Evolutionary conservation across 352 stramenopile species (phyloP).

Genomic region (Phytophthora europaea): DNA sequence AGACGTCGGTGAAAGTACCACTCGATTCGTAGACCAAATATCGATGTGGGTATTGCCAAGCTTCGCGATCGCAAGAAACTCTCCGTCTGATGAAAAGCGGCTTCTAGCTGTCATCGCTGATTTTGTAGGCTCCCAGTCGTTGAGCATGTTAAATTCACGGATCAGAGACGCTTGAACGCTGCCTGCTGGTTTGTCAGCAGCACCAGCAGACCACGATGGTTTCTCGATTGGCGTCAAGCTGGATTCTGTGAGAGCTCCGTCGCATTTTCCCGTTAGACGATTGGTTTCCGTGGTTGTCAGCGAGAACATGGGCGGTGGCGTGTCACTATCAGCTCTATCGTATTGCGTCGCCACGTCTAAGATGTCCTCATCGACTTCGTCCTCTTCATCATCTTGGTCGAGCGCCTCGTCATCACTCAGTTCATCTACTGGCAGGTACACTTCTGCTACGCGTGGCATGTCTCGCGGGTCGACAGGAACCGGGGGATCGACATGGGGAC

Average conservation of each 20-base stretch:
- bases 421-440: constrained; percentile 42
- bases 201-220: constrained; percentile 20
- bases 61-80: constrained; percentile 50
- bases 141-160: constrained; percentile 51
- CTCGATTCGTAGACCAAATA: constrained; percentile 53
- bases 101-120: constrained; percentile 44
- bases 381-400: constrained; percentile 24
- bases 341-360: constrained; percentile 11
- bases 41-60: constrained; percentile 50
- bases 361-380: constrained; percentile 16
- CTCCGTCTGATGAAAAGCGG: constrained; percentile 49
- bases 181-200: constrained; percentile 1
- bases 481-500: constrained; percentile 14
- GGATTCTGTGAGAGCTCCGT: constrained; percentile 5
- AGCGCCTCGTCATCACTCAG: constrained; percentile 36
- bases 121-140: constrained; percentile 44
- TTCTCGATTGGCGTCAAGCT: constrained; percentile 19
- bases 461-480: constrained; percentile 31
- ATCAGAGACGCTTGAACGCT: constrained; percentile 38
- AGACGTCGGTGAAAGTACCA: constrained; percentile 26
- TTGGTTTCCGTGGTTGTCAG: constrained; percentile 15
- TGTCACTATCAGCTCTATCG: constrained; percentile 13
- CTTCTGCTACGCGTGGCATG: constrained; percentile 43
- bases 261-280: constrained; percentile 7
- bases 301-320: constrained; percentile 42